Evolutionary conservation across 306 rosid genomes (phyloP), one percentile per base, ranked within the genome.

Genomic region (Vigna radiata): DNA sequence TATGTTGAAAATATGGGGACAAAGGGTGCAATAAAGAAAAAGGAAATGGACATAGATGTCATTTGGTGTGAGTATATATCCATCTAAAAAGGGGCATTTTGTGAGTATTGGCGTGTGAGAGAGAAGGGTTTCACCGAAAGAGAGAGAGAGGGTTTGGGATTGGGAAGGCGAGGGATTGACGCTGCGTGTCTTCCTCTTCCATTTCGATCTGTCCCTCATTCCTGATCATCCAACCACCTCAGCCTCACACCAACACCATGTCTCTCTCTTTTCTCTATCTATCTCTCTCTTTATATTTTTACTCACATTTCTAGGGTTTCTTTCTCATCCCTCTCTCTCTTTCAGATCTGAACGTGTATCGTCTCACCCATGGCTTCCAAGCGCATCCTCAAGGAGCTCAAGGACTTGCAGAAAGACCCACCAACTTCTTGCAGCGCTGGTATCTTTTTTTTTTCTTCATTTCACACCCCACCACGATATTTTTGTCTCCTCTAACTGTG

Each of bases 381-480:
- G 85, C 96, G 93, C 53, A 90, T 90, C 77, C 83, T 87, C 76
- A 89, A 89, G 85, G 93, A 89, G 86, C 89, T 89, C 37, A 89
- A 87, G 89, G 91, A 89, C 65, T 85, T 90, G 78, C 96, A 90
- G 91, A 88, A 90, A 70, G 96, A 90, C 81, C 96, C 96, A n/a
- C 96, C 96, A 3, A 88, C 93, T 63, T 90, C 96, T 15, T 90
- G 93, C 87, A 90, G 93, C 79, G 93, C 96, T 15, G 93, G 96
- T 88, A 74, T 9, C 15, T 8, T 17, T 23, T 59, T 44, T 41
- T 62, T 17, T 44, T 31, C 61, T 48, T 2, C 7, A 0, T 46
- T 10, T 46, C 36, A 3, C 23, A 2, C 6, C 16, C 41, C 37
- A 68, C 19, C 19, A 13, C 0, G 3, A 2, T 4, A 23, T 44